Conservation (phyloP, 2,329 filamentous ascomycete genomes). For the Boeremia lycopersici region DNA sequence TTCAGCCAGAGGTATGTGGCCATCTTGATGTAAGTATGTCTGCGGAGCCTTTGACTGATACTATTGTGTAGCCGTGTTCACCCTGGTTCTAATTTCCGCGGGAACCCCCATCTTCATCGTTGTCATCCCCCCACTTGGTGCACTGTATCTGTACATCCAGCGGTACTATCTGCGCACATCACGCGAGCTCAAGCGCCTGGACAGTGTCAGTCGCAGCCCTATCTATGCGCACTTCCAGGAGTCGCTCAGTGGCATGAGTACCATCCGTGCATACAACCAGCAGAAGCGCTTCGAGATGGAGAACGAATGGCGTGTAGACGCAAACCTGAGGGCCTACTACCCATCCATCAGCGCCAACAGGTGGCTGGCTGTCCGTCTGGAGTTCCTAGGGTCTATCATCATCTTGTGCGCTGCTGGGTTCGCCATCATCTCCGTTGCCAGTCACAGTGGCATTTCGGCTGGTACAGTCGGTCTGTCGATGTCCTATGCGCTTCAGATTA, state of each 20-base stretch:
- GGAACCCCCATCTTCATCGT: conserved; percentile 80
- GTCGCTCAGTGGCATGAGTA: conserved; percentile 89
- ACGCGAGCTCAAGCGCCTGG: conserved; percentile 91
- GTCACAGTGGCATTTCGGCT: conserved; percentile 65
- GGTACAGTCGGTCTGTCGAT: conserved; percentile 91
- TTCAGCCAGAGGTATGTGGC: conserved; percentile 53
- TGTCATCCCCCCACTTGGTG: conserved; percentile 79
- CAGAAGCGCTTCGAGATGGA: conserved; percentile 85
- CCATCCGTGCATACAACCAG: conserved; percentile 93
- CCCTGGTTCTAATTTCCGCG: conserved; percentile 81
- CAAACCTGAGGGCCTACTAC: conserved; percentile 92
- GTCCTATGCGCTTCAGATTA: conserved; percentile 97
- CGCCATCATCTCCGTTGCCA: conserved; percentile 78
- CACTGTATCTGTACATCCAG: conserved; percentile 90
- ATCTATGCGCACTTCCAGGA: conserved; percentile 99
- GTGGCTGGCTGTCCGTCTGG: conserved; percentile 92
- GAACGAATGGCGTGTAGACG: conserved; percentile 97
- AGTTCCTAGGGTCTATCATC: conserved; percentile 93
- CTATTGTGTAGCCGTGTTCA: conserved; percentile 66
- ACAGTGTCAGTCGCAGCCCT: conserved; percentile 92
- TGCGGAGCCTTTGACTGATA: conserved; percentile 32
- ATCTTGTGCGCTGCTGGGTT: conserved; percentile 87
- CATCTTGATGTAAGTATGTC: conserved; percentile 11
- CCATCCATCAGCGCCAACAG: conserved; percentile 88
- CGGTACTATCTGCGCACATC: conserved; percentile 96